A percentile compares a stretch with the other conserved stretches of the same genome.
phyloP scores from a whole-genome alignment of 2,329 filamentous ascomycete genomes.

The Botryotinia convoluta region DNA sequence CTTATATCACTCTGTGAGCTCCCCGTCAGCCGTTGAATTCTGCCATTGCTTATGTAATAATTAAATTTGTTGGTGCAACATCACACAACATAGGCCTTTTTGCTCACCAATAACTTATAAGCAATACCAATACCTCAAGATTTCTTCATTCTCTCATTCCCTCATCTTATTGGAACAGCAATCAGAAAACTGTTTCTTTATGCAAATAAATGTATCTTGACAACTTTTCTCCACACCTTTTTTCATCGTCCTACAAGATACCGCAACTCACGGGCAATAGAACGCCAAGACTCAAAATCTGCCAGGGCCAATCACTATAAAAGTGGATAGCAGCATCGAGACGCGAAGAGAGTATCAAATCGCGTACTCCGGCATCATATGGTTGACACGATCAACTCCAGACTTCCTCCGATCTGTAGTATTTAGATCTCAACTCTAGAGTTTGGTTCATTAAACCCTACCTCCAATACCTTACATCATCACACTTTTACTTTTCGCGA shows the following conservation, averaged over 20 bases:
- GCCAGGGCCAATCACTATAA: neutral
- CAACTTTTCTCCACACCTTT: neutral
- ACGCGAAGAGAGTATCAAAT: conserved; percentile 7
- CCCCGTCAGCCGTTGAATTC: neutral
- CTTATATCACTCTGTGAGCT: neutral
- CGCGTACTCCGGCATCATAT: neutral
- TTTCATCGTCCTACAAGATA: neutral
- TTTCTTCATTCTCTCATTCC: neutral
- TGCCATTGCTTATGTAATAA: neutral
- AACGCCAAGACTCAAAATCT: neutral
- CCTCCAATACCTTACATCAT: neutral
- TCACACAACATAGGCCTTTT: neutral
- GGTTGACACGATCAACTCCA: neutral
- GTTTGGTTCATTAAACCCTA: neutral
- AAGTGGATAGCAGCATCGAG: neutral
- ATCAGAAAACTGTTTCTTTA: neutral
- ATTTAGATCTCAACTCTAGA: neutral
- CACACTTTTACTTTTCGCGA: neutral
- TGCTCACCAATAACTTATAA: conserved; percentile 1
- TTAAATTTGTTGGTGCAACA: conserved; percentile 1
- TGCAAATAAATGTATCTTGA: neutral
- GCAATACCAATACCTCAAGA: neutral
- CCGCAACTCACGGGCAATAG: neutral
- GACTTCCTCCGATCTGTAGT: neutral
- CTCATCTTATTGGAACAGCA: neutral